Evolutionary conservation across 352 stramenopile genomes (phyloP).

Genomic region (Pythium insidiosum): DNA sequence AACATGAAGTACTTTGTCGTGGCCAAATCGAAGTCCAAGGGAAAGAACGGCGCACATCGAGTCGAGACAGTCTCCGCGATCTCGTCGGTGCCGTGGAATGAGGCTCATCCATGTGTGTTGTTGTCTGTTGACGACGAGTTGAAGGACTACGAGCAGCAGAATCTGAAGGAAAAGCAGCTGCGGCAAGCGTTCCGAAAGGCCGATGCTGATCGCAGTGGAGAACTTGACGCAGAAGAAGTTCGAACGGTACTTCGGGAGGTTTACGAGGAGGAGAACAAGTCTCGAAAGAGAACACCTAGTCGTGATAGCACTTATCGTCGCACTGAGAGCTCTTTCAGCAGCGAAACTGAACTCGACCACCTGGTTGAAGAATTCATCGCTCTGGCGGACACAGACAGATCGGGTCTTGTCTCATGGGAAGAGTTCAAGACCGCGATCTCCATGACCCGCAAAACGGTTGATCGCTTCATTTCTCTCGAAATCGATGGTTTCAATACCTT

Average conservation of each 20-base stretch:
- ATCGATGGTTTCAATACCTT: conserved; percentile 66
- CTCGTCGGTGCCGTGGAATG: conserved; percentile 32
- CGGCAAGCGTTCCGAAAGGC: conserved; percentile 69
- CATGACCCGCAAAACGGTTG: conserved; percentile 57
- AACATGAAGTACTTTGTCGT: conserved; percentile 80
- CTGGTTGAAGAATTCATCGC: conserved; percentile 72
- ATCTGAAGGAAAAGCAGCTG: conserved; percentile 81
- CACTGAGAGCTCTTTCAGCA: conserved; percentile 45
- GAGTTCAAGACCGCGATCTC: conserved; percentile 82
- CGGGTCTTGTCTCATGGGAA: conserved; percentile 75
- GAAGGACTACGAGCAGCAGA: conserved; percentile 65
- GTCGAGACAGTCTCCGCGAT: conserved; percentile 54
- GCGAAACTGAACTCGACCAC: conserved; percentile 47
- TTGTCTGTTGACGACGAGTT: conserved; percentile 60
- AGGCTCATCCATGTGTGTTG: conserved; percentile 53
- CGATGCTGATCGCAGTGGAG: conserved; percentile 64
- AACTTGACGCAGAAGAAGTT: conserved; percentile 74
- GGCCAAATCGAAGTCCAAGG: conserved; percentile 54
- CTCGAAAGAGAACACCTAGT: conserved; percentile 13
- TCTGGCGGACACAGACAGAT: conserved; percentile 70
- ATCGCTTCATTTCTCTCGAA: conserved; percentile 70
- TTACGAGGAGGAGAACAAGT: conserved; percentile 59
- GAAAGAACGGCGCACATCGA: conserved; percentile 23
- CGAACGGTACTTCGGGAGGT: conserved; percentile 62
- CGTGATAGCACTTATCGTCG: conserved; percentile 7